Evolutionary conservation across 306 rosid species (phyloP).

Genomic region (Pterocarpus macrocarpus): DNA sequence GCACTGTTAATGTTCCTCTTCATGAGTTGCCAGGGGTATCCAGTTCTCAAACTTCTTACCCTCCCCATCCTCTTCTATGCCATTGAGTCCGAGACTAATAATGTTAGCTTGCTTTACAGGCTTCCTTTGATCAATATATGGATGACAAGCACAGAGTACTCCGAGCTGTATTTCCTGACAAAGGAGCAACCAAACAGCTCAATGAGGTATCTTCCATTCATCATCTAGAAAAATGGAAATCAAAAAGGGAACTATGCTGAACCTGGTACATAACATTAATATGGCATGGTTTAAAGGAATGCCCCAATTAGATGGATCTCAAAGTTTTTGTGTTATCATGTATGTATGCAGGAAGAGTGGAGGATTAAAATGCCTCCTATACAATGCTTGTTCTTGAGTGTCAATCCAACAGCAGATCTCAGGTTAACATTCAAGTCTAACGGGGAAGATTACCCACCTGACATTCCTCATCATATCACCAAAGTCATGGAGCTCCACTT

Average conservation of each 20-base stretch:
- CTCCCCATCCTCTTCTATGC: conserved; percentile 13
- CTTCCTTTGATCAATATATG: conserved; percentile 65
- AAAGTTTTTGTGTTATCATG: conserved; percentile 27
- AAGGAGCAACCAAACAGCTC: conserved; percentile 38
- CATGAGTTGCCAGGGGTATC: conserved; percentile 56
- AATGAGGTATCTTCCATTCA: conserved; percentile 49
- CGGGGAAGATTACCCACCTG: conserved; percentile 60
- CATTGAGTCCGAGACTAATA: background rate
- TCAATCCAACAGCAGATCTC: conserved; percentile 49
- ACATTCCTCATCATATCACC: conserved; percentile 56
- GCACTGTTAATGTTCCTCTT: conserved; percentile 45
- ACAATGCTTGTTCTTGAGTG: conserved; percentile 50
- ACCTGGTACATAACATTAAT: background rate
- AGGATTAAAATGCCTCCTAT: conserved; percentile 54
- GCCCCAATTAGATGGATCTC: background rate
- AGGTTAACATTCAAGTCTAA: conserved; percentile 56
- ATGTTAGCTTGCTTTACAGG: conserved; percentile 44
- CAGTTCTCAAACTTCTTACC: conserved; percentile 10
- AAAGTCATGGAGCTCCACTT: conserved; percentile 57
- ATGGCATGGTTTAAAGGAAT: background rate
- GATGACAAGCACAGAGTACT: conserved; percentile 50
- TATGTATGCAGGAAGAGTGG: conserved; percentile 62
- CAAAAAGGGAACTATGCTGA: background rate
- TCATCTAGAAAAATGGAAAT: background rate
- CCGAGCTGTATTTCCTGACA: conserved; percentile 47